Evolutionary conservation across 331 rosid species (phyloP), one percentile per base, ranked within the genome.

Genomic region (Cydonia oblonga): DNA sequence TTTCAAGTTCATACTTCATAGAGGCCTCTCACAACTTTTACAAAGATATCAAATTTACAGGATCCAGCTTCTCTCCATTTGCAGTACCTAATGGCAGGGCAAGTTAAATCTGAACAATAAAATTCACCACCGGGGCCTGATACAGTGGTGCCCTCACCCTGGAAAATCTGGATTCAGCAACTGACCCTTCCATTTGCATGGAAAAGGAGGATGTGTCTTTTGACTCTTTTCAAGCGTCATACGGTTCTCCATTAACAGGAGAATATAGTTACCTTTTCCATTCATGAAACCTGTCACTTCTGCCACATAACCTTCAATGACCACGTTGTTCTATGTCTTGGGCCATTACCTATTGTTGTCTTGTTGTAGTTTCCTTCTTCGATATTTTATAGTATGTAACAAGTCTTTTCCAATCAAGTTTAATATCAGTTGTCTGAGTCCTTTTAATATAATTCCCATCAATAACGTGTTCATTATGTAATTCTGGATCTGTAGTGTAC

Each of bases 21-120:
- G 61, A n/a, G 28, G 25, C 61, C 61, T n/a, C 6, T 20, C 25
- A 22, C 28, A 56, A 56, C 23, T 22, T 56, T 56, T 56, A 56
- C 28, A 56, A 56, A 56, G 28, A 56, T 22, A 56, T 22, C 13
- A 22, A 22, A 22, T 56, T 56, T 10, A 20, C 9, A 13, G 70
- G 70, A 40, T 66, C 16, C 56, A 40, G 33, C 33, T 66, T 33
- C 52, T 65, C 53, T 65, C 69, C 69, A 65, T 65, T 63, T 64
- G 28, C 69, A 64, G 51, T 66, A 42, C 56, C 24, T 42, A 44
- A 44, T 44, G 58, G 38, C 16, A 25, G 54, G 56, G 33, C 54
- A n/a, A 6, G 30, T 66, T 65, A 13, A 66, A 23, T 20, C 29
- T 12, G 69, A 56, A 56, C 16, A 2, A 10, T 22, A 56, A 56